phyloP scores from a whole-genome alignment of 1,139 yeast genomes.

The Diutina catenulata region DNA sequence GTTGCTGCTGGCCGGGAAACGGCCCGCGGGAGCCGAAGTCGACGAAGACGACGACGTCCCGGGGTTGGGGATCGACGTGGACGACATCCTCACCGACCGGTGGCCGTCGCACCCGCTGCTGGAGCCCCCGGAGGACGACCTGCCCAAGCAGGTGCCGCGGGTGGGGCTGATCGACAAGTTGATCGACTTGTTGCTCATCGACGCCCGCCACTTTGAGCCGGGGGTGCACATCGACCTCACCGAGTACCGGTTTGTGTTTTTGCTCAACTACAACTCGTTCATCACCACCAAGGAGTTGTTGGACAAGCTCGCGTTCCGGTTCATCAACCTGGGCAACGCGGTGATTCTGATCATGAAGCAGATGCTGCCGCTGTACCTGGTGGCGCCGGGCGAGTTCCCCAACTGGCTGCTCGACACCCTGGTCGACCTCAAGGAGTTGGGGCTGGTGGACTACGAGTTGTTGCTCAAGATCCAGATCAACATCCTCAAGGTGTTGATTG shows the following conservation, averaged over 20 bases:
- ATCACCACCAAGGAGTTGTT: constrained; percentile 31
- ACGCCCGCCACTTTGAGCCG: constrained; percentile 26
- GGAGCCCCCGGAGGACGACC: neutral
- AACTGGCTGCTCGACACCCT: constrained; percentile 38
- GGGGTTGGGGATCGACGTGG: constrained; percentile 35
- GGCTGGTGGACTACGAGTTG: constrained; percentile 41
- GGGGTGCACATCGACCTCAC: constrained; percentile 28
- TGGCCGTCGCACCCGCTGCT: too few relatives aligned
- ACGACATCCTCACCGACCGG: constrained; percentile 31
- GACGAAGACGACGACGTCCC: constrained; percentile 5
- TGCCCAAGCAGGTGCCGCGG: constrained; percentile 24
- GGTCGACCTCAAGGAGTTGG: constrained; percentile 26
- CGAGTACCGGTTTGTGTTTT: constrained; percentile 33
- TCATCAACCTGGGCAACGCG: constrained; percentile 36
- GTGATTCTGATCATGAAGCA: constrained; percentile 35
- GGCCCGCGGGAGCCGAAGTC: neutral
- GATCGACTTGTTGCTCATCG: constrained; percentile 30
- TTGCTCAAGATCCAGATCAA: constrained; percentile 70
- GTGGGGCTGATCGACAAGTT: constrained; percentile 29
- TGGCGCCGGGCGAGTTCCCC: constrained; percentile 22
- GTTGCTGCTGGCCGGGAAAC: neutral
- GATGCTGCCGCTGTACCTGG: constrained; percentile 6
- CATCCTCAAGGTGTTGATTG: constrained; percentile 63
- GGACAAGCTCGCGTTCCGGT: constrained; percentile 31
- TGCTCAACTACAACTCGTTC: constrained; percentile 31